These are phyloP conservation scores for Daldinia grandis DNA, from an alignment of 495 filamentous ascomycete genomes.

Conservation along the genomic window DNA sequence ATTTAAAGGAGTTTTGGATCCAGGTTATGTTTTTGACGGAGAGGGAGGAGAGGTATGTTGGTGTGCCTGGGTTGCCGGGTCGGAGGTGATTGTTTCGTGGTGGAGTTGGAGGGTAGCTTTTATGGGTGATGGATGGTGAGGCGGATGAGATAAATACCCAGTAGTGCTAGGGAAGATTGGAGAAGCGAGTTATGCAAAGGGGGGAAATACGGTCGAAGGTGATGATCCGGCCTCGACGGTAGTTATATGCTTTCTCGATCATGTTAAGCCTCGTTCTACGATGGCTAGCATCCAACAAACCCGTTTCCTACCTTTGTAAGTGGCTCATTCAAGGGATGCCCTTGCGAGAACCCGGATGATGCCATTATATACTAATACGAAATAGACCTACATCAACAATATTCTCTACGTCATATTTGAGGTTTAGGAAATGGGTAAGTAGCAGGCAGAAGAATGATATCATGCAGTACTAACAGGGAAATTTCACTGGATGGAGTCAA, in stretches of 20 bases:
- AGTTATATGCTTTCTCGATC: neutral
- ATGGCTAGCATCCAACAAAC: neutral
- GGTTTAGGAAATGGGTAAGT: neutral
- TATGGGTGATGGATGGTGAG: neutral
- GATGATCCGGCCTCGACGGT: neutral
- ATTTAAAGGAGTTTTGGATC: conserved; percentile 98
- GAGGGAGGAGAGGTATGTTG: conserved; percentile 92
- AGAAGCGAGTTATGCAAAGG: neutral
- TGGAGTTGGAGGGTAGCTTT: neutral
- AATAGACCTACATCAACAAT: conserved; percentile 4
- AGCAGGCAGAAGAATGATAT: conserved; percentile 16
- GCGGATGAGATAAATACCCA: conserved; percentile 3
- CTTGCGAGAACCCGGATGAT: neutral
- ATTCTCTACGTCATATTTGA: neutral
- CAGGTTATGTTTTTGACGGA: conserved; percentile 99
- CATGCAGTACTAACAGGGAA: neutral
- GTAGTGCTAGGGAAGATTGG: neutral
- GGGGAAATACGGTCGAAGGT: neutral
- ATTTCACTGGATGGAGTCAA: neutral
- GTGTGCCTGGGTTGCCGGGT: conserved; percentile 83
- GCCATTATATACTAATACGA: conserved; percentile 19
- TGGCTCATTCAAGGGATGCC: neutral
- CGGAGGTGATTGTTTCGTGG: conserved; percentile 42
- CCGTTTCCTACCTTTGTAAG: conserved; percentile 11
- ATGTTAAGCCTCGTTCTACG: neutral